A percentile compares a stretch with the other conserved stretches of the same genome.
Evolutionary conservation across 208 protist genomes (phyloP).

Genomic region (Acanthamoeba royreba): DNA sequence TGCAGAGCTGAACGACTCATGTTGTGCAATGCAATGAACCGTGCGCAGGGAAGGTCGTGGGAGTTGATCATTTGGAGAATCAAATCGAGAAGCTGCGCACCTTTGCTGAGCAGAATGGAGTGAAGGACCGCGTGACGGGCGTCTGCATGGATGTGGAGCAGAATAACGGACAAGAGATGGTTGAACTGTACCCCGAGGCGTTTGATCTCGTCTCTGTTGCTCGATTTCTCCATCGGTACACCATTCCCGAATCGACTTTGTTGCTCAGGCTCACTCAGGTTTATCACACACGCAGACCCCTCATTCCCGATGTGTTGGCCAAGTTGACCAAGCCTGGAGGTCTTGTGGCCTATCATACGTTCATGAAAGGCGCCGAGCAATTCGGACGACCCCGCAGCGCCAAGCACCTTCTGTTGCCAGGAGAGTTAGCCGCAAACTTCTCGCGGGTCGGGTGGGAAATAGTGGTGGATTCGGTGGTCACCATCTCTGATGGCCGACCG

Average conservation of each 20-base stretch:
- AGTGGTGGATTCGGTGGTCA: background rate
- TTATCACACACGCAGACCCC: background rate
- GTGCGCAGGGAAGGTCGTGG: background rate
- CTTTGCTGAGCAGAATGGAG: background rate
- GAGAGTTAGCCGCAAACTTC: background rate
- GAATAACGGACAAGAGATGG: background rate
- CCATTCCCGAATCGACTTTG: background rate
- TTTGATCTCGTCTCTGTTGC: background rate
- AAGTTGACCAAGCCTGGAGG: background rate
- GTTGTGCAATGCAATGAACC: no score
- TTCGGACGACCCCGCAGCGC: background rate
- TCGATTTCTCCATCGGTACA: background rate
- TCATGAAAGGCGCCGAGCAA: constrained; percentile 2
- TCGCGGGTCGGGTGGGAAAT: background rate
- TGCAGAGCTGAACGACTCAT: background rate
- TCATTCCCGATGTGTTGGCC: background rate
- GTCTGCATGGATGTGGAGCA: background rate
- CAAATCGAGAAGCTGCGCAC: background rate
- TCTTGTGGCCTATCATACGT: background rate
- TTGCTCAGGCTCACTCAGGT: background rate
- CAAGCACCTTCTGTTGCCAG: background rate
- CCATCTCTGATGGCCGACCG: background rate
- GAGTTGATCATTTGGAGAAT: background rate
- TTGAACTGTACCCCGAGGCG: background rate
- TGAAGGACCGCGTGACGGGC: background rate